phyloP scores from a whole-genome alignment of 805 yeast genomes.

The Candida qinlingensis region DNA sequence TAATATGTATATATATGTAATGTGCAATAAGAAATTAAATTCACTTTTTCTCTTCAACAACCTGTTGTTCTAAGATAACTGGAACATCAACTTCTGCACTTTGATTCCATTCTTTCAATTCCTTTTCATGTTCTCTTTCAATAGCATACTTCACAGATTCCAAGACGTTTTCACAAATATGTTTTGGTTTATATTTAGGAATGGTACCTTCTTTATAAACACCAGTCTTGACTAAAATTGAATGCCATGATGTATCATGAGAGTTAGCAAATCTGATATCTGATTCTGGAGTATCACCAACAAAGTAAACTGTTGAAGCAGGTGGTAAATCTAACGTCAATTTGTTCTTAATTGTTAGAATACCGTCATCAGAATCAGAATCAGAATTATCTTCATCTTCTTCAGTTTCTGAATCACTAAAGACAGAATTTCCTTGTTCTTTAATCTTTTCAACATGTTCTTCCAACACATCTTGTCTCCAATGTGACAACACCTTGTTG shows the following conservation, averaged over 20 bases:
- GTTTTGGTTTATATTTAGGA: constrained; percentile 77
- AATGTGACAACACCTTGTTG: constrained; percentile 63
- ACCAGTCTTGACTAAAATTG: constrained; percentile 82
- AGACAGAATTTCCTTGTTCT: constrained; percentile 30
- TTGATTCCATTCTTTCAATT: constrained; percentile 69
- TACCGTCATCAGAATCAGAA: constrained; percentile 33
- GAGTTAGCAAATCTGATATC: constrained; percentile 85
- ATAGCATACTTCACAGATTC: constrained; percentile 82
- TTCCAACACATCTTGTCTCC: constrained; percentile 77
- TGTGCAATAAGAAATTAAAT: not conserved
- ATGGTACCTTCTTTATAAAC: constrained; percentile 76
- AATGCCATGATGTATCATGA: constrained; percentile 79
- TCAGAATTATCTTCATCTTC: constrained; percentile 23
- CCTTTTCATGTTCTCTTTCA: constrained; percentile 72
- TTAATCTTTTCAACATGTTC: constrained; percentile 58
- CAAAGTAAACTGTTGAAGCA: constrained; percentile 81
- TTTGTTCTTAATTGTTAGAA: constrained; percentile 40
- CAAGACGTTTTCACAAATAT: constrained; percentile 64
- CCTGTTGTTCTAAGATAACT: constrained; percentile 39
- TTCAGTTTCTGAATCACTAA: constrained; percentile 21
- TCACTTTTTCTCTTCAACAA: constrained; percentile 1
- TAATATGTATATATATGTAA: too few relatives aligned
- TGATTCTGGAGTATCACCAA: constrained; percentile 87
- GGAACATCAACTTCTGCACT: constrained; percentile 45
- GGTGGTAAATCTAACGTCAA: constrained; percentile 61